Conservation (phyloP, 805 yeast genomes). For the Zygoascus biomembranicola region DNA sequence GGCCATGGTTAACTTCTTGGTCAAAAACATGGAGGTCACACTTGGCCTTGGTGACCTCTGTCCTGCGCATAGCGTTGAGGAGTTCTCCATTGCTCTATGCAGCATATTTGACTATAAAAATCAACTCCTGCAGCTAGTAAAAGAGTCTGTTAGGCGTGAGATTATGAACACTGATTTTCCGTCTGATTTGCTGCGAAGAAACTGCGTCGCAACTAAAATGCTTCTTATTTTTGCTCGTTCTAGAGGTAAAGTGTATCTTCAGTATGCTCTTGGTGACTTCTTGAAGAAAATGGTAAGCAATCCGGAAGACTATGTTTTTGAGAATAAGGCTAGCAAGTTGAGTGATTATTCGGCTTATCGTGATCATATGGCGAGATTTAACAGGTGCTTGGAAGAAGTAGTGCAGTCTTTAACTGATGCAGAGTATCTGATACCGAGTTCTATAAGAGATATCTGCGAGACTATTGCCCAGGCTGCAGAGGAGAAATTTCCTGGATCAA, state of each 20-base stretch:
- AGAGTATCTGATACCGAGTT: conserved; percentile 46
- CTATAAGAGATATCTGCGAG: conserved; percentile 54
- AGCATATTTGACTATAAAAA: conserved; percentile 41
- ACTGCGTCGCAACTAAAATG: conserved; percentile 73
- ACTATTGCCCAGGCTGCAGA: conserved; percentile 51
- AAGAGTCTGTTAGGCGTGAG: conserved; percentile 52
- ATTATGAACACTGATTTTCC: conserved; percentile 51
- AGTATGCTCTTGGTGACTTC: conserved; percentile 45
- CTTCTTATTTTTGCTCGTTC: conserved; percentile 61
- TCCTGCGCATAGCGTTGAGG: conserved; percentile 60
- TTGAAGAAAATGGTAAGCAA: conserved; percentile 43
- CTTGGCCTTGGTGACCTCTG: conserved; percentile 53
- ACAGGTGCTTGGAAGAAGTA: conserved; percentile 46
- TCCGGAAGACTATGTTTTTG: conserved; percentile 43
- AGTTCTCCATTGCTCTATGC: conserved; percentile 57
- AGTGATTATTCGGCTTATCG: conserved; percentile 26
- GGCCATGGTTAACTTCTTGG: conserved; percentile 18
- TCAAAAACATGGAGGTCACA: conserved; percentile 29
- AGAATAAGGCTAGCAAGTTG: conserved; percentile 31
- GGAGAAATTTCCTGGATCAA: conserved; percentile 50
- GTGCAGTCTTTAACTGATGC: conserved; percentile 46
- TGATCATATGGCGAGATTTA: conserved; percentile 32
- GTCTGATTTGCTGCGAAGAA: conserved; percentile 69
- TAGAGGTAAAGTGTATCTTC: conserved; percentile 56
- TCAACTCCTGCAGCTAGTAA: conserved; percentile 34